Conservation (phyloP, 2,329 filamentous ascomycete species). For the Penicillium sp. region DNA sequence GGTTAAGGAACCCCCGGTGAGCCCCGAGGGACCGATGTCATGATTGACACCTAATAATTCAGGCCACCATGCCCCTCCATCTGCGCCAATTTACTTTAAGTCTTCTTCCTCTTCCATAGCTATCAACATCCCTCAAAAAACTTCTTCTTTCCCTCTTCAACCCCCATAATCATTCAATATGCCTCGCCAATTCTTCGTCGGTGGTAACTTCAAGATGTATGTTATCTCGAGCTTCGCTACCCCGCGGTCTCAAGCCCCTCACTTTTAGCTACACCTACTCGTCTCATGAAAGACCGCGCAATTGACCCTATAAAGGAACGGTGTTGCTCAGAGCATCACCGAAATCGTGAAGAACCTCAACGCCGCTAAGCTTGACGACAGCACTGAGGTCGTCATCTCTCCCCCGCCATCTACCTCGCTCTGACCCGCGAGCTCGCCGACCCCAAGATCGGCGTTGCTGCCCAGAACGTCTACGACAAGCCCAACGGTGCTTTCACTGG, state of each 20-base stretch:
- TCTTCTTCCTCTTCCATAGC: slow-evolving; percentile 10
- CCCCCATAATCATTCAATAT: slow-evolving; percentile 56
- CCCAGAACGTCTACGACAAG: slow-evolving; percentile 97
- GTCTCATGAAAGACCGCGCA: slow-evolving; percentile 4
- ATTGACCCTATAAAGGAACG: slow-evolving; percentile 67
- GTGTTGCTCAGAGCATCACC: slow-evolving; percentile 83
- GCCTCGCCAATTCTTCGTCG: slow-evolving; percentile 95
- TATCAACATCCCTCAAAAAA: slow-evolving; percentile 6
- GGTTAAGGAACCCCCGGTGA: not conserved
- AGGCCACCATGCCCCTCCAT: slow-evolving; percentile 19
- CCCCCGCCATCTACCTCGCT: slow-evolving; percentile 89
- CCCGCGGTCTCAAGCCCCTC: slow-evolving; percentile 28
- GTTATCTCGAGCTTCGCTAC: slow-evolving; percentile 32
- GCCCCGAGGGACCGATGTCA: slow-evolving; percentile 5
- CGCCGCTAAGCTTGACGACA: slow-evolving; percentile 64
- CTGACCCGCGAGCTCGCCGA: slow-evolving; percentile 77
- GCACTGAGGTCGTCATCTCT: slow-evolving; percentile 85
- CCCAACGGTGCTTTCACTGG: slow-evolving; percentile 96
- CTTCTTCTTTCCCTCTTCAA: slow-evolving; percentile 9
- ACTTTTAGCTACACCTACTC: slow-evolving; percentile 13
- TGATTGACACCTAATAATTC: slow-evolving; percentile 3
- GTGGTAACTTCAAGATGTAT: slow-evolving; percentile 99
- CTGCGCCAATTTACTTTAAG: slow-evolving; percentile 12
- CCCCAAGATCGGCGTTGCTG: slow-evolving; percentile 75
- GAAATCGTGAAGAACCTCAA: slow-evolving; percentile 89